These are phyloP conservation scores for Phialophora expanda DNA, from an alignment of 2,329 filamentous ascomycete genomes.

Conservation along the genomic window DNA sequence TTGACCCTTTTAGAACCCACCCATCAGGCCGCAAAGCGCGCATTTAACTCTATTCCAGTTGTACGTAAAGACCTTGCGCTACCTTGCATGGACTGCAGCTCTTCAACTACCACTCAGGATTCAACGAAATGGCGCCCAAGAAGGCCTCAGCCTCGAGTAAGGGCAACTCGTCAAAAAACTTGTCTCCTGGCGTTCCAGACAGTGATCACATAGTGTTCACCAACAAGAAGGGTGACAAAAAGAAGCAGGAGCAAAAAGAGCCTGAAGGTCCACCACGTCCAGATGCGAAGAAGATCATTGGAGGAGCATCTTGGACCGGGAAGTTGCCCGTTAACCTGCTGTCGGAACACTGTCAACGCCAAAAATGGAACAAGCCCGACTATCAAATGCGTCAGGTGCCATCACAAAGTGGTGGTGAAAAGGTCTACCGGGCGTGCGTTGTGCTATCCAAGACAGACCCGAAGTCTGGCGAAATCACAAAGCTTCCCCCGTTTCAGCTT, in stretches of 20 bases:
- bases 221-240: constrained; percentile 34
- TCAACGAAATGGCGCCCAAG: constrained; percentile 35
- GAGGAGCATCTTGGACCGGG: constrained; percentile 94
- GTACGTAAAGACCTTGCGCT: not conserved
- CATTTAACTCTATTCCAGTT: not conserved
- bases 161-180: constrained; percentile 31
- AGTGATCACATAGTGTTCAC: constrained; percentile 44
- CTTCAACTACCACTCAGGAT: not conserved
- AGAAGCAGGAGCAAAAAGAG: constrained; percentile 42
- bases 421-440: constrained; percentile 77
- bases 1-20: not conserved
- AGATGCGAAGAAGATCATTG: constrained; percentile 77
- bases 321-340: constrained; percentile 94
- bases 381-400: constrained; percentile 63
- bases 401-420: constrained; percentile 49
- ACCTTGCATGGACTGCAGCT: not conserved
- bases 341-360: constrained; percentile 92
- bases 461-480: constrained; percentile 79
- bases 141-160: constrained; percentile 32
- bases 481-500: constrained; percentile 80
- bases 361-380: constrained; percentile 92
- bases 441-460: constrained; percentile 74
- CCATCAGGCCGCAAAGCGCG: not conserved
- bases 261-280: constrained; percentile 55
- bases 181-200: constrained; percentile 30